Conservation (phyloP, 352 stramenopile genomes). For the Plasmopara muralis region DNA sequence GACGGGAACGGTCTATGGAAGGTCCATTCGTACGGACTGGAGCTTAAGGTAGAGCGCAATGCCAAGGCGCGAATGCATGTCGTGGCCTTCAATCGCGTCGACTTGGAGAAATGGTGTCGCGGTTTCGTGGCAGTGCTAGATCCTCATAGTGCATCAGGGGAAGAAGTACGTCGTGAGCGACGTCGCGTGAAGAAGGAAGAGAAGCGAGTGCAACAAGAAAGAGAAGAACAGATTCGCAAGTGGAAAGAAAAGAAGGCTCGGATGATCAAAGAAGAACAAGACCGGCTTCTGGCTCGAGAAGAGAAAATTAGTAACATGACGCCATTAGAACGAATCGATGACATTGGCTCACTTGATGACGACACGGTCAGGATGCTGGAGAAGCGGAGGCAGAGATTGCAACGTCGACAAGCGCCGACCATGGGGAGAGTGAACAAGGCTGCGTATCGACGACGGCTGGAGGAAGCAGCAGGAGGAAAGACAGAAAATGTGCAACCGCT, state of each 20-base stretch:
- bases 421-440: conserved; percentile 70
- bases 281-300: conserved; percentile 46
- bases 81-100: conserved; percentile 72
- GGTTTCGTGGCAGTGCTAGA: conserved; percentile 70
- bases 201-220: conserved; percentile 46
- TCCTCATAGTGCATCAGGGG: conserved; percentile 42
- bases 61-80: conserved; percentile 46
- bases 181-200: conserved; percentile 54
- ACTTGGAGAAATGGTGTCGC: conserved; percentile 79
- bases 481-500: conserved; percentile 69
- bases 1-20: conserved; percentile 64
- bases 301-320: conserved; percentile 76
- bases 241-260: conserved; percentile 59
- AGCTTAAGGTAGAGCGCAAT: conserved; percentile 68
- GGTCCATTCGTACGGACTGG: conserved; percentile 69
- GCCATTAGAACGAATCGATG: conserved; percentile 57
- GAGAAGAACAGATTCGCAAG: conserved; percentile 59
- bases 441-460: conserved; percentile 63
- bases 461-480: conserved; percentile 70
- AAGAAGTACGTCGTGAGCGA: conserved; percentile 54
- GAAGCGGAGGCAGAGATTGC: conserved; percentile 66
- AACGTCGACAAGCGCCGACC: conserved; percentile 58
- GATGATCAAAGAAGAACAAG: conserved; percentile 47
- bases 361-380: conserved; percentile 65
- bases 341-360: conserved; percentile 62